These are phyloP conservation scores for Clausena lansium DNA, from an alignment of 345 rosid species.

Conservation along the genomic window DNA sequence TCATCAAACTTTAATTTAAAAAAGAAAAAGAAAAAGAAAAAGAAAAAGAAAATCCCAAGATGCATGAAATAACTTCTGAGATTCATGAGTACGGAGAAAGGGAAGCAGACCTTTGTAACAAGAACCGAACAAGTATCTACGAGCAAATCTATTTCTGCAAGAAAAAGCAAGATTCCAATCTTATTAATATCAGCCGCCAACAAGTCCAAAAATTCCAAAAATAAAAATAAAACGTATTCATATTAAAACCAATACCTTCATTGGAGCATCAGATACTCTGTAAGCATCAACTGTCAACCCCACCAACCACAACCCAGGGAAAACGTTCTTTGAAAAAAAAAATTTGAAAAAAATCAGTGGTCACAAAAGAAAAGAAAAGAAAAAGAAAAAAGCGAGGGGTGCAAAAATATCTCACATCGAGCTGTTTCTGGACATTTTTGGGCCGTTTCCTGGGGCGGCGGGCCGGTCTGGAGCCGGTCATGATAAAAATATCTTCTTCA, in stretches of 20 bases:
- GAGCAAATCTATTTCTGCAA: conserved; percentile 29
- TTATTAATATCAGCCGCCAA: not conserved
- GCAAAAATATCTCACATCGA: conserved; percentile 54
- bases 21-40: not conserved
- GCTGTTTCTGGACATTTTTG: conserved; percentile 67
- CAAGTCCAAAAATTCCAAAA: not conserved
- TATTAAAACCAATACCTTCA: conserved; percentile 45
- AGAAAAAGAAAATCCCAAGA: not conserved
- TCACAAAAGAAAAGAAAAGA: not conserved
- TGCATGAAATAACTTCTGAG: not conserved
- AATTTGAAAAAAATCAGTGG: not conserved
- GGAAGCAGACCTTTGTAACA: conserved; percentile 14
- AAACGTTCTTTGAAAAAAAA: conserved; percentile 44
- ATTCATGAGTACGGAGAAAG: not conserved
- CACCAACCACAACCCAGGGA: conserved; percentile 86
- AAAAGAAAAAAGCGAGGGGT: not conserved
- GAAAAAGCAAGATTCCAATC: conserved; percentile 7
- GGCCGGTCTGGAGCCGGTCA: conserved; percentile 82
- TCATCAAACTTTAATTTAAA: conserved; percentile 23
- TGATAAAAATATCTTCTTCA: conserved; percentile 82
- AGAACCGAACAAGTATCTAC: conserved; percentile 9
- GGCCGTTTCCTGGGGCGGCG: conserved; percentile 78
- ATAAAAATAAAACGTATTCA: not conserved
- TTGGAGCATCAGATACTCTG: conserved; percentile 48
- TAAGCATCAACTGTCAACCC: conserved; percentile 76